Evolutionary conservation across 441 rosid species (phyloP), one percentile per base, ranked within the genome.

Genomic region (Macaranga tanarius): DNA sequence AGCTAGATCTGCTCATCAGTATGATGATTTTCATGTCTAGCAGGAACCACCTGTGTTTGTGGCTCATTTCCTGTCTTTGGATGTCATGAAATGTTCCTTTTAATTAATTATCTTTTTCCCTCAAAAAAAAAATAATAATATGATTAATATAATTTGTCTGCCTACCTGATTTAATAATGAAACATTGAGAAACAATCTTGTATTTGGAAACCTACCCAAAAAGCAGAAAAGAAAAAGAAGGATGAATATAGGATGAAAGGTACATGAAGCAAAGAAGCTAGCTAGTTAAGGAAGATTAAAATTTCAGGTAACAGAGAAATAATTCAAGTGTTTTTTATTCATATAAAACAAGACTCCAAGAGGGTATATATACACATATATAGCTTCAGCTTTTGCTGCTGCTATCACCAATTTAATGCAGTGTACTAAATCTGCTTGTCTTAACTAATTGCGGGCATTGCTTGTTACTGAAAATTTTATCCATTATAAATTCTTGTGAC

Each of bases 381-480:
- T 44, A 51, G 47, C 47, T 42, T 42, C 34, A 44, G 58, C 42
- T 74, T 42, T 34, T 51, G 58, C 44, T 74, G 54, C 59, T 67
- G 64, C 72, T 67, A 44, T 75, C 76, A 69, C 47, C 62, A 57
- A 76, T 80, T 82, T 44, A 76, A 64, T 80, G 79, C 75, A 47
- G 38, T 26, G 48, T 47, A 70, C 80, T 65, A 60, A 31, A 52
- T 62, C 47, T 65, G 70, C 20, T 59, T 47, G 48, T 17, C n/a
- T 55, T 72, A 22, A 3, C 82, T 59, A 69, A 42, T 76, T 52
- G 22, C 60, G 76, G 81, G 55, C 20, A 56, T 78, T 80, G 56
- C 77, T 63, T 80, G 65, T 23, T 34, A 22, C 31, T 65, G 47
- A 66, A 22, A 31, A 76, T 65, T 6, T 44, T 38, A 42, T 58